phyloP scores from a whole-genome alignment of 805 yeast species.

The Blastobotrys mokoenaii region DNA sequence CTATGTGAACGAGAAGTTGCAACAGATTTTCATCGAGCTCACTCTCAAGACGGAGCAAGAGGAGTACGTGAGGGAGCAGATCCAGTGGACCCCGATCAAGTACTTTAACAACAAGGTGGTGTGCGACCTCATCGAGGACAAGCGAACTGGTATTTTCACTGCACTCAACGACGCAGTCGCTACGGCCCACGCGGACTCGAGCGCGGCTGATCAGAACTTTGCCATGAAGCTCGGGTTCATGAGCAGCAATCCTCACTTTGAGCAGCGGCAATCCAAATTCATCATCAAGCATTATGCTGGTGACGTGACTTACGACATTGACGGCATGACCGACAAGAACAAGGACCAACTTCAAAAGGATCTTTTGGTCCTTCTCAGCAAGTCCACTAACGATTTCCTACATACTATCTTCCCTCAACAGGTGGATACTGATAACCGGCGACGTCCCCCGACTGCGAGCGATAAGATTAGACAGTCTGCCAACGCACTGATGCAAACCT shows the following conservation, averaged over 20 bases:
- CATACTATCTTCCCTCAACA: constrained; percentile 52
- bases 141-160: constrained; percentile 92
- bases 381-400: constrained; percentile 62
- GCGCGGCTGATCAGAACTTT: constrained; percentile 94
- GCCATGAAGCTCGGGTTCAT: constrained; percentile 85
- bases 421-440: constrained; percentile 52
- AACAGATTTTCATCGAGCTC: constrained; percentile 91
- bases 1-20: constrained; percentile 91
- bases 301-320: constrained; percentile 87
- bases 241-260: constrained; percentile 76
- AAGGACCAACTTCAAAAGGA: constrained; percentile 91
- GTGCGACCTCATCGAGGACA: constrained; percentile 90
- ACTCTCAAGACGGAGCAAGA: constrained; percentile 97
- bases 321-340: constrained; percentile 91
- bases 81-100: constrained; percentile 95
- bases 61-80: constrained; percentile 90
- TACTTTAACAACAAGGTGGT: constrained; percentile 94
- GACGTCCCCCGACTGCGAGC: constrained; percentile 92
- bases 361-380: constrained; percentile 65
- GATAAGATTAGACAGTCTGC: constrained; percentile 92
- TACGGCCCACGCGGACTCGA: constrained; percentile 96
- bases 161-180: constrained; percentile 95
- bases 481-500: constrained; percentile 77
- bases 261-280: constrained; percentile 78
- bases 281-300: constrained; percentile 96